Percentiles rank a stretch among this genome's conserved stretches.
Evolutionary conservation across 1,284 basidiomycete genomes (phyloP).

Genomic region (Ganoderma resinaceum): DNA sequence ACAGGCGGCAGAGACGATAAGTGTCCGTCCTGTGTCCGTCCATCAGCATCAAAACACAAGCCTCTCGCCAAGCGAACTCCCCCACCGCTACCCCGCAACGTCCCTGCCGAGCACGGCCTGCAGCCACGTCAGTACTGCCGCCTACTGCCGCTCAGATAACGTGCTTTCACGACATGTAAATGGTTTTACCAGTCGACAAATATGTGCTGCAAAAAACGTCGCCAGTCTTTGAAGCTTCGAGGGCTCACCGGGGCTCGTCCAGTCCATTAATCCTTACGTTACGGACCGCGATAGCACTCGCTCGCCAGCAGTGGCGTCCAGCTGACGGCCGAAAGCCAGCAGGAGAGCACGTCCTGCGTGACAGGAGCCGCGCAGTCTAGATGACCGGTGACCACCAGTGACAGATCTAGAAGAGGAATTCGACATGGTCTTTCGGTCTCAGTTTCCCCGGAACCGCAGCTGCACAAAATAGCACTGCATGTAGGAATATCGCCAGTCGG

Average conservation of each 20-base stretch:
- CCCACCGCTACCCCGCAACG: conserved; percentile 7
- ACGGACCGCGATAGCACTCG: neutral
- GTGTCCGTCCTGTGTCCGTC: conserved; percentile 2
- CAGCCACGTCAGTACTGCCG: neutral
- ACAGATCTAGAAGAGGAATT: neutral
- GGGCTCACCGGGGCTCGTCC: neutral
- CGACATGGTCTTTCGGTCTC: neutral
- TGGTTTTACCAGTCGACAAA: neutral
- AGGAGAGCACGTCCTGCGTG: neutral
- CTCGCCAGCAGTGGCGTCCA: neutral
- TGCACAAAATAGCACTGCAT: neutral
- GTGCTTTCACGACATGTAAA: neutral
- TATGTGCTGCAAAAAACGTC: neutral
- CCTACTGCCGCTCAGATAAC: neutral
- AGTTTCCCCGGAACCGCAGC: neutral
- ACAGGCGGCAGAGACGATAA: conserved; percentile 2
- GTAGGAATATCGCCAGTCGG: neutral
- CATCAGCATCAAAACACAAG: conserved; percentile 16
- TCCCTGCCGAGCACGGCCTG: conserved; percentile 4
- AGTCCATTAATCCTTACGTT: neutral
- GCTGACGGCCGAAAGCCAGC: neutral
- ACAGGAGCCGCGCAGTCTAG: neutral
- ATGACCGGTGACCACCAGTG: neutral
- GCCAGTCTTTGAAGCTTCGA: neutral
- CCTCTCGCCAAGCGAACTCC: conserved; percentile 18